Base-by-base conservation (phyloP, 75 land plant species). In the Picea sitchensis region DNA sequence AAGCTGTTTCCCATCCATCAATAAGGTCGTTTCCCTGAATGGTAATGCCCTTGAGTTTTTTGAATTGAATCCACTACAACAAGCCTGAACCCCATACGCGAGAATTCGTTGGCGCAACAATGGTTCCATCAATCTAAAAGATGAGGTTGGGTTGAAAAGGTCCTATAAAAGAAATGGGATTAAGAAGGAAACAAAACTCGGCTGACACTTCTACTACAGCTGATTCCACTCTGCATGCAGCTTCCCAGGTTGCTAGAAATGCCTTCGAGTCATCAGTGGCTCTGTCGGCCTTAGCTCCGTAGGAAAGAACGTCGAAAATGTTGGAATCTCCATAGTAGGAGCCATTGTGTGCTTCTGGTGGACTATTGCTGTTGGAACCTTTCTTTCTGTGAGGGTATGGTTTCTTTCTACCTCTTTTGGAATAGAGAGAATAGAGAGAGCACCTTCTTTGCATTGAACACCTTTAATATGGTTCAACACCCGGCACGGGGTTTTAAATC, bases 211-310 rank as follows among this genome's bases (percentile, higher is more conserved):
- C 76, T 14, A 87, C 61, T 47, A 76, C 61, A 14, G 84, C 75
- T 12, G 60, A 54, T 64, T 81, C 79, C 44, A 67, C 77, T 34
- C 44, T 61, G 65, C 88, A 87, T 3, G 87, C 87, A 13, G 76
- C 77, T 60, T 44, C 9, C 88, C 87, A 87, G 12, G 88, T 83
- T 30, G 68, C 67, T 44, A 74, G 73, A 61, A 87, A 87, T 65
- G 87, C 88, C 82, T 81, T 79, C 0, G 90, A 79, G 75, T 90
- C 90, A 54, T 90, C 92, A 41, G 86, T 31, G 51, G 84, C 68
- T 74, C 92, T 88, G 71, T 88, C 83, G 18, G 84, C 92, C 47
- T 83, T 84, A 13, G 92, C 90, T 75, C 92, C 92, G 67, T 81
- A 90, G 6, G 87, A 85, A 77, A 90, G 74, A 23, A 90, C 72